Percentiles rank a stretch among this genome's conserved stretches.
Conservation (phyloP, 257 asterid species). For the Misopates orontium region DNA sequence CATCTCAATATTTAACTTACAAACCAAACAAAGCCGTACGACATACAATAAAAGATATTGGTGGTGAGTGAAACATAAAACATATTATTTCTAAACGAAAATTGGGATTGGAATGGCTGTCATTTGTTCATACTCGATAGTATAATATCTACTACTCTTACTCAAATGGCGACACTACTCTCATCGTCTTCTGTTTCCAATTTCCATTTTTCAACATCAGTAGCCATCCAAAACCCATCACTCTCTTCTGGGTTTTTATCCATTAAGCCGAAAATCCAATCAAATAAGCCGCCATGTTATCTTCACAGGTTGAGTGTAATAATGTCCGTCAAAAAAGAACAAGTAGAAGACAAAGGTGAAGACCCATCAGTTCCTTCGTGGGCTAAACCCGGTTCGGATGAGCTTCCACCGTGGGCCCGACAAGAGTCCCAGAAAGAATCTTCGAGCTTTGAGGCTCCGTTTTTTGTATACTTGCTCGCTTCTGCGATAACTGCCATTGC, state of each 20-base stretch:
- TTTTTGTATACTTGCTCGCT: conserved; percentile 77
- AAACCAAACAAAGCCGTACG: no score
- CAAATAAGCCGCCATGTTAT: conserved; percentile 18
- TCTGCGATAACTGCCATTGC: conserved; percentile 93
- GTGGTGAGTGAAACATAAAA: no score
- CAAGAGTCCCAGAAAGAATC: conserved; percentile 60
- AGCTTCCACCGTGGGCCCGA: conserved; percentile 92
- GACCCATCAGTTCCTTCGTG: conserved; percentile 73
- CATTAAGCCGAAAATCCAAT: conserved; percentile 17
- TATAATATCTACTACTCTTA: no score
- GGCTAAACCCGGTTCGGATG: conserved; percentile 83
- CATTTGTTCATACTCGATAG: no score
- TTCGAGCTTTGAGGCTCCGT: conserved; percentile 63
- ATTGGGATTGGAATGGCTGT: no score
- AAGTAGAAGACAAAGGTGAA: conserved; percentile 32
- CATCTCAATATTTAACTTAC: no score
- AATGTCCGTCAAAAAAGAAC: conserved; percentile 39
- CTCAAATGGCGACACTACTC: conserved; percentile 32
- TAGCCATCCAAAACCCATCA: conserved; percentile 28
- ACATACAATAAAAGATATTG: no score
- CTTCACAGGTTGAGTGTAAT: conserved; percentile 33
- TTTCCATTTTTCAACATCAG: conserved; percentile 28
- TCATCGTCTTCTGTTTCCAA: conserved; percentile 17
- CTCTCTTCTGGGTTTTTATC: conserved; percentile 9
- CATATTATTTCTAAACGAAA: no score